phyloP scores from a whole-genome alignment of 2,329 filamentous ascomycete genomes.

The Pestalotiopsis sp. region DNA sequence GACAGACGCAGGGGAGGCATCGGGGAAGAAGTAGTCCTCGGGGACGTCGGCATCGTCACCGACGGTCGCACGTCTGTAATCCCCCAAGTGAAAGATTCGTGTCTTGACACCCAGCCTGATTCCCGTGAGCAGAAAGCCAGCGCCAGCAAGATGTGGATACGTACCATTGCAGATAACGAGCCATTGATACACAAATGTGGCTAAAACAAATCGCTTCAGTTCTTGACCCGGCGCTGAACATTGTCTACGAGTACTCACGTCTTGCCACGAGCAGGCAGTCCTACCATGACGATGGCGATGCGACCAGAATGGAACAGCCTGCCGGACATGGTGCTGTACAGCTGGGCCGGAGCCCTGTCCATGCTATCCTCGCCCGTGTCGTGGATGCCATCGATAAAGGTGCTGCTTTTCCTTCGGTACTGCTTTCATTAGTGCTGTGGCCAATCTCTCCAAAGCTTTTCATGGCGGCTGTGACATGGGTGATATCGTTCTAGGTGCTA shows the following conservation, averaged over 20 bases:
- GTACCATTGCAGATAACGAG: slow-evolving; percentile 88
- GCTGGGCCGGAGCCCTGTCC: slow-evolving; percentile 88
- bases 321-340: slow-evolving; percentile 98
- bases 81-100: slow-evolving; percentile 93
- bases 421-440: neutral
- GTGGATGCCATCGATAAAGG: slow-evolving; percentile 96
- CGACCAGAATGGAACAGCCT: slow-evolving; percentile 95
- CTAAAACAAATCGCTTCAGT: slow-evolving; percentile 40
- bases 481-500: neutral
- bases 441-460: neutral
- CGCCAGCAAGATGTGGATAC: slow-evolving; percentile 22
- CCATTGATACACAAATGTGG: slow-evolving; percentile 93
- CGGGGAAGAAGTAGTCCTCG: slow-evolving; percentile 96
- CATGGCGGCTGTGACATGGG: neutral
- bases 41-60: slow-evolving; percentile 83
- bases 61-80: slow-evolving; percentile 91
- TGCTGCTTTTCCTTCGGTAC: slow-evolving; percentile 90
- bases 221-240: neutral
- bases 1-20: slow-evolving; percentile 90
- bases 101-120: slow-evolving; percentile 92
- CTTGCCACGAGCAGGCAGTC: slow-evolving; percentile 91
- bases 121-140: slow-evolving; percentile 18
- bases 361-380: slow-evolving; percentile 76
- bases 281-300: slow-evolving; percentile 97
- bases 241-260: slow-evolving; percentile 60